Conservation (phyloP, 768 basidiomycete genomes). For the Exidia glandulosa region DNA sequence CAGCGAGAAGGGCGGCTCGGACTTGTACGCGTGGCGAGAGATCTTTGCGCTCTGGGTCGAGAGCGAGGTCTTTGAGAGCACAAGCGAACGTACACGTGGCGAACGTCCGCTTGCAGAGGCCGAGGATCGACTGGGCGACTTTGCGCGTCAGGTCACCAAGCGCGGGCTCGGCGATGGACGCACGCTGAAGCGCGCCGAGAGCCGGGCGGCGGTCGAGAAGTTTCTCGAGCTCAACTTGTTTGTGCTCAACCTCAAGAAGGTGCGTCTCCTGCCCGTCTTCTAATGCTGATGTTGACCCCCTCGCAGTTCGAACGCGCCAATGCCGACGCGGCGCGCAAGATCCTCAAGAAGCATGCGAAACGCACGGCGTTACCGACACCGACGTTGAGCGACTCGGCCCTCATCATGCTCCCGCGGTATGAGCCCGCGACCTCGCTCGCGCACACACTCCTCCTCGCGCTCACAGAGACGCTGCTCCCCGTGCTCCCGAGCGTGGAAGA, state of each 20-base stretch:
- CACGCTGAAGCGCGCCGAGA: constrained; percentile 46
- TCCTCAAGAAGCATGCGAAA: constrained; percentile 89
- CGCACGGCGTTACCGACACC: constrained; percentile 71
- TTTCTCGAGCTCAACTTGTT: constrained; percentile 71
- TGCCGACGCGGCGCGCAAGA: constrained; percentile 82
- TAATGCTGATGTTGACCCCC: too few relatives aligned
- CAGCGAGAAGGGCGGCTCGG: constrained; percentile 26
- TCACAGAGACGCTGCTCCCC: constrained; percentile 74
- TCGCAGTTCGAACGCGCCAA: constrained; percentile 82
- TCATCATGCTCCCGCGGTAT: constrained; percentile 1
- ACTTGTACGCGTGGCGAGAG: constrained; percentile 82
- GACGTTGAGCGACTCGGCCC: constrained; percentile 4
- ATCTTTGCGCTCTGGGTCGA: constrained; percentile 84
- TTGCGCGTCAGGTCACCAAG: constrained; percentile 46
- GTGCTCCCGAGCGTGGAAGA: constrained; percentile 72
- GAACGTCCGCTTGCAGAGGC: constrained; percentile 60
- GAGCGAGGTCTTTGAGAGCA: constrained; percentile 71
- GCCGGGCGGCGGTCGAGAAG: constrained; percentile 45
- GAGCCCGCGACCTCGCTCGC: constrained; percentile 34
- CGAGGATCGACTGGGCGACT: constrained; percentile 52
- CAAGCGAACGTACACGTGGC: constrained; percentile 51
- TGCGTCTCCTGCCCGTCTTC: too few relatives aligned
- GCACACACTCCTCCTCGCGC: constrained; percentile 63
- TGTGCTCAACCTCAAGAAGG: constrained; percentile 73
- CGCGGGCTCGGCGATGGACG: constrained; percentile 43